Base-by-base conservation (phyloP, 441 rosid genomes). In the Euphorbia schlechtendalii region DNA sequence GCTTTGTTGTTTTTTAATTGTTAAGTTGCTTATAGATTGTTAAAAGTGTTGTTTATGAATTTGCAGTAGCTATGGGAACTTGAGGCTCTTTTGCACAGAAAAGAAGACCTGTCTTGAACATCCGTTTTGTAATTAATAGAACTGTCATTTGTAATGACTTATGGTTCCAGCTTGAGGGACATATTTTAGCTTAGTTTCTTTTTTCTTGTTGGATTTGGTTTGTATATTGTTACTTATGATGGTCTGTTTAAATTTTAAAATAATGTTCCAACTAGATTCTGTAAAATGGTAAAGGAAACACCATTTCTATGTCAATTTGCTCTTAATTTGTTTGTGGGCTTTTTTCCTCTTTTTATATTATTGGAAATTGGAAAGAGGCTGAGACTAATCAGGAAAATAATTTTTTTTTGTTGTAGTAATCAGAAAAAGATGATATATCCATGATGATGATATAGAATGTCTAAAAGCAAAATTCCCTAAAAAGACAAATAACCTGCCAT, bases 31-130 rank as follows among this genome's bases (percentile, higher is more conserved):
- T 13, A 60, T n/a, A 48, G 58, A 24, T 20, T 22, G 14, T 40
- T 36, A 1, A 51, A 8, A 14, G 7, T 41, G 45, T 12, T 56
- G 3, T 25, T 49, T 14, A 21, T 10, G 18, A 70, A 62, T 48
- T 70, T 65, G 76, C 74, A 73, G 76, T 67, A 43, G 71, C 74
- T 24, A 66, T 36, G 63, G 71, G 72, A 59, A 55, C 67, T 17
- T 62, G 48, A 65, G 17, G 45, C 25, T 10, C 48, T 43, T 43
- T 43, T 43, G 48, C 48, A 43, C 15, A 3, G 12, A 43, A 10
- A 43, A 61, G 36, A 45, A 14, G 30, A 15, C 46, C 4, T 3
- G 7, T 2, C 24, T 38, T 8, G 20, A 8, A 11, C 18, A 52
- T 40, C 21, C 28, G 64, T 32, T 43, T 17, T 58, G 52, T 61